These are phyloP conservation scores for Penicillium atrosanguineum DNA, from an alignment of 495 filamentous ascomycete genomes.

Conservation along the genomic window DNA sequence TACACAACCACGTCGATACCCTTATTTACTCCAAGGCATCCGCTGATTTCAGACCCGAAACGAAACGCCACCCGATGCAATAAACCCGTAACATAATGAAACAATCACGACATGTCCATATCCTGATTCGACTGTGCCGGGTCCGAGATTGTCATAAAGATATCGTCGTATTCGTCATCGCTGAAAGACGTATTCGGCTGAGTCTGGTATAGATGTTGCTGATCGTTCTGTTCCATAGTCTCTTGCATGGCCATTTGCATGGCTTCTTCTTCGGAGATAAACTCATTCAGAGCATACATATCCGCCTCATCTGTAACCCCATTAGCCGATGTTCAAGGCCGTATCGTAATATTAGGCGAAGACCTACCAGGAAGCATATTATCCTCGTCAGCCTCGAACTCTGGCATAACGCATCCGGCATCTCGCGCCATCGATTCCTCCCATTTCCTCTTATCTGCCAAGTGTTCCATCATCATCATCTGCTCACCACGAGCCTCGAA, in stretches of 20 bases:
- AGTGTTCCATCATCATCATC: slow-evolving; percentile 51
- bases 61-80: slow-evolving; percentile 23
- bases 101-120: slow-evolving; percentile 41
- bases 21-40: slow-evolving; percentile 19
- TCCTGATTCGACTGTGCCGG: slow-evolving; percentile 25
- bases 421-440: slow-evolving; percentile 44
- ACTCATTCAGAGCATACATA: slow-evolving; percentile 33
- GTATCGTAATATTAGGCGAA: slow-evolving; percentile 1
- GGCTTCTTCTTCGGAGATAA: slow-evolving; percentile 30
- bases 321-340: slow-evolving; percentile 1
- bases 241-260: slow-evolving; percentile 26
- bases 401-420: slow-evolving; percentile 25
- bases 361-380: slow-evolving; percentile 28
- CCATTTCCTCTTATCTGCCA: slow-evolving; percentile 49
- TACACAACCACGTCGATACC: slow-evolving; percentile 25
- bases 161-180: slow-evolving; percentile 56
- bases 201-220: not conserved
- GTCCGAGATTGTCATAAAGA: slow-evolving; percentile 44
- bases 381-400: slow-evolving; percentile 38
- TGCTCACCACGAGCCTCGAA: slow-evolving; percentile 74
- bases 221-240: slow-evolving; percentile 2
- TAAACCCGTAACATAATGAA: not conserved
- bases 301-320: slow-evolving; percentile 29
- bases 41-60: not conserved
- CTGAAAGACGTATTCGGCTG: slow-evolving; percentile 37